phyloP scores from a whole-genome alignment of 441 rosid genomes.

The Flueggea neowawraea region DNA sequence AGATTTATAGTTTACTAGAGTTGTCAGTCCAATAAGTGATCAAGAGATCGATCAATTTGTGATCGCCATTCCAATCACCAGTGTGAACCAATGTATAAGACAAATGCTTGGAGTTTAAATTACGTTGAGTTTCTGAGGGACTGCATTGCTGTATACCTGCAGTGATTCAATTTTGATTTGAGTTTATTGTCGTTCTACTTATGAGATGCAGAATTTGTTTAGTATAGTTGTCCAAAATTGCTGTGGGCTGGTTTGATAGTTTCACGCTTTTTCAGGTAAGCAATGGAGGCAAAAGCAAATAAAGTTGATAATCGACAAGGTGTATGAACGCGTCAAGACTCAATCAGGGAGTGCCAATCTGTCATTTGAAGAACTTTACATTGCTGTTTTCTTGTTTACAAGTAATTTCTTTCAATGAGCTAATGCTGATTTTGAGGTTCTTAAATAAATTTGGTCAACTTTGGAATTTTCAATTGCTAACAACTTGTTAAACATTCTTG shows the following conservation, averaged over 20 bases:
- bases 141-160: too few species aligned
- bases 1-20: too few species aligned
- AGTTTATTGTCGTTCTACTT: too few species aligned
- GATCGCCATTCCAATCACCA: too few species aligned
- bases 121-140: too few species aligned
- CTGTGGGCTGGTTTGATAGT: not conserved
- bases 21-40: too few species aligned
- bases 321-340: constrained; percentile 45
- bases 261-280: constrained; percentile 49
- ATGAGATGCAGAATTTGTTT: too few species aligned
- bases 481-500: not conserved
- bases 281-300: constrained; percentile 79
- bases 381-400: constrained; percentile 81
- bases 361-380: constrained; percentile 79
- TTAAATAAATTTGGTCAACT: not conserved
- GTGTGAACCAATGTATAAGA: too few species aligned
- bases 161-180: too few species aligned
- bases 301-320: constrained; percentile 57
- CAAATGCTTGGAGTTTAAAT: too few species aligned
- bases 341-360: constrained; percentile 53
- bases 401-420: constrained; percentile 27
- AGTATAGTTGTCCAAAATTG: not conserved
- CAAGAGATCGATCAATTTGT: too few species aligned
- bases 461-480: not conserved
- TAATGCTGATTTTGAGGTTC: too few species aligned